Conservation (phyloP, 345 rosid genomes). For the Brassica carinata region DNA sequence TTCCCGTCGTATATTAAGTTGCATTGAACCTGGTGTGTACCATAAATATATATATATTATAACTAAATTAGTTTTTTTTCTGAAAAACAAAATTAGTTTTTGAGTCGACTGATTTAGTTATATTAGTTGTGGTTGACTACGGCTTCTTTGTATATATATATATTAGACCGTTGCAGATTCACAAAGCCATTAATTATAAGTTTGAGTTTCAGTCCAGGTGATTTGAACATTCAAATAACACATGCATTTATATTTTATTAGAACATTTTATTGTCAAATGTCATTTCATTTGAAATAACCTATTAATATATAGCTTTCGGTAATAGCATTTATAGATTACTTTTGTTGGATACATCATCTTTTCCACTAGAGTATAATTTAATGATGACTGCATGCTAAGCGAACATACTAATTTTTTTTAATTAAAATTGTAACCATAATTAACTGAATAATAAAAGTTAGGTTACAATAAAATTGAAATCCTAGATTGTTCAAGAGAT, state of each 20-base stretch:
- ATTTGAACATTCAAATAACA: background rate
- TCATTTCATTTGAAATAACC: background rate
- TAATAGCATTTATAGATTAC: background rate
- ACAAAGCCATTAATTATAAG: slow-evolving; percentile 2
- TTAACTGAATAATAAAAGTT: no score
- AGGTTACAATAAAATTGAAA: no score
- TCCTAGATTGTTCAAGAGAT: no score
- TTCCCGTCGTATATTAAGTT: background rate
- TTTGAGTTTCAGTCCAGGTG: slow-evolving; percentile 12
- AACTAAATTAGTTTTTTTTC: background rate
- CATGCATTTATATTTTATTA: background rate
- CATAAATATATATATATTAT: background rate
- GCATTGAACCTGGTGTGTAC: slow-evolving; percentile 12
- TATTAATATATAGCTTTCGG: background rate
- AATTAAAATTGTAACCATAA: no score
- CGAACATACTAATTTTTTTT: background rate
- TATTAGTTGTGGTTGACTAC: slow-evolving; percentile 29
- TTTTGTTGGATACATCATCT: slow-evolving; percentile 10
- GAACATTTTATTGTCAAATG: background rate
- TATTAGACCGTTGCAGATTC: slow-evolving; percentile 21
- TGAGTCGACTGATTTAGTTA: slow-evolving; percentile 20
- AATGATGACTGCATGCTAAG: background rate
- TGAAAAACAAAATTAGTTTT: background rate
- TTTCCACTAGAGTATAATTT: background rate
- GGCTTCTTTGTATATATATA: slow-evolving; percentile 19